A percentile compares a stretch with the other conserved stretches of the same genome.
These are phyloP conservation scores for Alternaria angustiovoidea DNA, from an alignment of 2,329 filamentous ascomycete genomes.

Conservation along the genomic window DNA sequence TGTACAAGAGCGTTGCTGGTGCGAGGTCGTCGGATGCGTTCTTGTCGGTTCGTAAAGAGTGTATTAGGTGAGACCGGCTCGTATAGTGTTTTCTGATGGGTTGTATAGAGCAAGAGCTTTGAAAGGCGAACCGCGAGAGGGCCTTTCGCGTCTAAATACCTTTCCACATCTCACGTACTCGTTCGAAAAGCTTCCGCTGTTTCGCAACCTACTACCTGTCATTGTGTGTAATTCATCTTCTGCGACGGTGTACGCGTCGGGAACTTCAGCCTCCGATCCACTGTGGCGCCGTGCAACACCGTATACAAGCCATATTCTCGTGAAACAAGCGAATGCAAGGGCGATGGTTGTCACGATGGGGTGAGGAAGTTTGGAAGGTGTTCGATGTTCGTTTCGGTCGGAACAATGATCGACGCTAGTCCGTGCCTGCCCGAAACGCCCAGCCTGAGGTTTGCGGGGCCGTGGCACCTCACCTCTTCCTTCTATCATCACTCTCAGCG, in stretches of 20 bases:
- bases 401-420: constrained; percentile 13
- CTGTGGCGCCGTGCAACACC: background rate
- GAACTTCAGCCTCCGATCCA: constrained; percentile 3
- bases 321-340: constrained; percentile 5
- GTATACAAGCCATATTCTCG: background rate
- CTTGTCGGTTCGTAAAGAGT: constrained; percentile 9
- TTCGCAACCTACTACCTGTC: constrained; percentile 1
- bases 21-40: background rate
- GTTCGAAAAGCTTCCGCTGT: background rate
- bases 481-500: constrained; percentile 8
- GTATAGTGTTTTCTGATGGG: constrained; percentile 7
- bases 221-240: background rate
- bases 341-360: constrained; percentile 12
- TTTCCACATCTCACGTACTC: constrained; percentile 1
- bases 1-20: background rate
- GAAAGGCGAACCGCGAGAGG: constrained; percentile 1
- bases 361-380: constrained; percentile 24
- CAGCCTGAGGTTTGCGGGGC: constrained; percentile 25
- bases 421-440: constrained; percentile 22
- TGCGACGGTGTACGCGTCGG: background rate
- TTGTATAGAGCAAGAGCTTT: constrained; percentile 2
- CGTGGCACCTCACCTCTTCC: constrained; percentile 16
- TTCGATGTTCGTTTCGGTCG: constrained; percentile 33
- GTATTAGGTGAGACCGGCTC: constrained; percentile 30
- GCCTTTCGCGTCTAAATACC: background rate